phyloP scores from a whole-genome alignment of 306 rosid genomes.

The Trichosanthes truncata region DNA sequence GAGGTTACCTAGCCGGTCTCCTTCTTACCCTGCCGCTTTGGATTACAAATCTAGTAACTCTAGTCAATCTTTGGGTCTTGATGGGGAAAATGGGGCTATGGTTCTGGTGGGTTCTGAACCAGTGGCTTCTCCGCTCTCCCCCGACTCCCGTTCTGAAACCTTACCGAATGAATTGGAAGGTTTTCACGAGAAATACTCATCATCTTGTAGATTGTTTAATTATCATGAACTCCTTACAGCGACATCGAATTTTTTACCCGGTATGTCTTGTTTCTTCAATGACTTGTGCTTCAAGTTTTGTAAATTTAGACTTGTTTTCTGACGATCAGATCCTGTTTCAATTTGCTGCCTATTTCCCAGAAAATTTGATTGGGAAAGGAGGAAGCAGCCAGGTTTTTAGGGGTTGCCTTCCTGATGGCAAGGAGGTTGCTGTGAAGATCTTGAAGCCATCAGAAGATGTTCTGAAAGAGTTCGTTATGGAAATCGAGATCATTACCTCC shows the following conservation, averaged over 20 bases:
- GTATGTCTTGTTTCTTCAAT: conserved; percentile 29
- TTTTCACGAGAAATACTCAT: conserved; percentile 72
- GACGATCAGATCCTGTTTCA: neutral
- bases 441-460: conserved; percentile 76
- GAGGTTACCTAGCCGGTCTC: conserved; percentile 61
- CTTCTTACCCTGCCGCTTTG: conserved; percentile 19
- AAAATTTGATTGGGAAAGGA: conserved; percentile 83
- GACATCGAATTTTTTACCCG: conserved; percentile 70
- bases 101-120: conserved; percentile 48
- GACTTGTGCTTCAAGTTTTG: conserved; percentile 1
- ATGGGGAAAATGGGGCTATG: conserved; percentile 65
- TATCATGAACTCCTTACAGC: conserved; percentile 68
- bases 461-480: conserved; percentile 63
- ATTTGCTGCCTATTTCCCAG: conserved; percentile 27
- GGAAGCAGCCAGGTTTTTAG: conserved; percentile 86
- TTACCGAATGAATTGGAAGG: conserved; percentile 66
- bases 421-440: conserved; percentile 91
- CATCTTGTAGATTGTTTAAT: conserved; percentile 66
- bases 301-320: neutral
- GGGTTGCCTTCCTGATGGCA: conserved; percentile 81
- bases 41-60: conserved; percentile 17
- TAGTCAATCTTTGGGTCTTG: conserved; percentile 30
- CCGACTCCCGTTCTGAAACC: conserved; percentile 22
- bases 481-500: conserved; percentile 80
- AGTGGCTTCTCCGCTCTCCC: conserved; percentile 21